phyloP scores from a whole-genome alignment of 768 basidiomycete genomes.

The Serpula lacrymans region DNA sequence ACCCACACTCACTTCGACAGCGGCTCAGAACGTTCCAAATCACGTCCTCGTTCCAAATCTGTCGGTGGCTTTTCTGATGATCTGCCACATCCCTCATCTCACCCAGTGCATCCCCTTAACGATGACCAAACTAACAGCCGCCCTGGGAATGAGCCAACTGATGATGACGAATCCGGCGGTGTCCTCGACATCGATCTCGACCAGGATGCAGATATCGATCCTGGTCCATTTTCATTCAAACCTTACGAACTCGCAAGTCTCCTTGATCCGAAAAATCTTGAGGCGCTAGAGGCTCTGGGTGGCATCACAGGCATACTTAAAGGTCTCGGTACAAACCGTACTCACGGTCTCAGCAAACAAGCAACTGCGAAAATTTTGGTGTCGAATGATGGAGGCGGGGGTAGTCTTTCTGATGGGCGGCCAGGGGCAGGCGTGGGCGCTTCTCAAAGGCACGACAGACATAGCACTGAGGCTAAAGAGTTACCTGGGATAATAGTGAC shows the following conservation, averaged over 20 bases:
- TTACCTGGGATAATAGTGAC: constrained; percentile 24
- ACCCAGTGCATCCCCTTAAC: constrained; percentile 10
- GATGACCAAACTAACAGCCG: constrained; percentile 18
- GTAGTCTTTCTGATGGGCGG: constrained; percentile 8
- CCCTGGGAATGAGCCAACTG: constrained; percentile 15
- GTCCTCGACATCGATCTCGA: constrained; percentile 21
- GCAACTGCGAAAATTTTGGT: constrained; percentile 9
- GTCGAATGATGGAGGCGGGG: neutral
- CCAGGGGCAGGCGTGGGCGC: constrained; percentile 28
- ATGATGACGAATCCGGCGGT: constrained; percentile 16
- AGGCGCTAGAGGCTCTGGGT: constrained; percentile 63
- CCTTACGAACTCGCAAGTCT: constrained; percentile 78
- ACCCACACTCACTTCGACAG: constrained; percentile 38
- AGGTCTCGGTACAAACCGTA: constrained; percentile 68
- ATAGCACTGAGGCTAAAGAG: constrained; percentile 5
- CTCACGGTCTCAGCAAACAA: constrained; percentile 37
- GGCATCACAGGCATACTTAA: constrained; percentile 64
- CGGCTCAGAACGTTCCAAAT: constrained; percentile 26
- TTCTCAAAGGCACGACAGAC: constrained; percentile 31
- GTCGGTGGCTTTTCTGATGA: constrained; percentile 4
- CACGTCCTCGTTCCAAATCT: constrained; percentile 12
- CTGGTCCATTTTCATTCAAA: constrained; percentile 69
- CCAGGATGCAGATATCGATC: constrained; percentile 47
- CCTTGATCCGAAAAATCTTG: constrained; percentile 84
- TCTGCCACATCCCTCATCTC: neutral